These are phyloP conservation scores for Pleurotus tuber-regium DNA, from an alignment of 768 basidiomycete species.

Conservation along the genomic window DNA sequence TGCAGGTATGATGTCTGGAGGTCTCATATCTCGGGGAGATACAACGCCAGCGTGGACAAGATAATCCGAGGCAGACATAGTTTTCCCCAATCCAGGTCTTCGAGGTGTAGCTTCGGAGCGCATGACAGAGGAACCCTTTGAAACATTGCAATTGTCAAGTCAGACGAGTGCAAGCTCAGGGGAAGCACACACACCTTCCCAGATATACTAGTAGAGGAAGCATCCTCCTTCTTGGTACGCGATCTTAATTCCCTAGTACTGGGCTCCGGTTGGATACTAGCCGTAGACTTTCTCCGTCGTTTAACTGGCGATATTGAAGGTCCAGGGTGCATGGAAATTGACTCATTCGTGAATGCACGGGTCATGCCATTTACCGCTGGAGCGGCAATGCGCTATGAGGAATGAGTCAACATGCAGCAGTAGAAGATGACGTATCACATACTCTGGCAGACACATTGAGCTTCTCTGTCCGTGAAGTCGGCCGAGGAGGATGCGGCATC, in stretches of 20 bases:
- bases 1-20: slow-evolving; percentile 15
- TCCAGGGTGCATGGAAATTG: slow-evolving; percentile 24
- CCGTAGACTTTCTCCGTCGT: slow-evolving; percentile 33
- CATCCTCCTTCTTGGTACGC: slow-evolving; percentile 39
- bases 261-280: slow-evolving; percentile 27
- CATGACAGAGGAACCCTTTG: slow-evolving; percentile 3
- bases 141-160: slow-evolving; percentile 1
- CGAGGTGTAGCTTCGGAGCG: slow-evolving; percentile 3
- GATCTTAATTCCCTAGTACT: slow-evolving; percentile 46
- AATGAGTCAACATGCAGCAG: not conserved
- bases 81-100: not conserved
- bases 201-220: slow-evolving; percentile 36
- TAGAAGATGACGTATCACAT: not conserved
- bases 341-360: slow-evolving; percentile 18
- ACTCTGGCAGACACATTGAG: not conserved
- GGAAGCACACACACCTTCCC: slow-evolving; percentile 29
- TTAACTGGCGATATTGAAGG: slow-evolving; percentile 36
- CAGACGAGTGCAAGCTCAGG: not conserved
- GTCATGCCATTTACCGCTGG: slow-evolving; percentile 14
- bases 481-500: not conserved
- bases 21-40: slow-evolving; percentile 3
- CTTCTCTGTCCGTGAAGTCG: not conserved
- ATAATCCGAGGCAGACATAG: not conserved
- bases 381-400: slow-evolving; percentile 12
- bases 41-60: not conserved